Evolutionary conservation across 2,329 filamentous ascomycete genomes (phyloP), one percentile per base, ranked within the genome.

Genomic region (Hypoxylon sp.): DNA sequence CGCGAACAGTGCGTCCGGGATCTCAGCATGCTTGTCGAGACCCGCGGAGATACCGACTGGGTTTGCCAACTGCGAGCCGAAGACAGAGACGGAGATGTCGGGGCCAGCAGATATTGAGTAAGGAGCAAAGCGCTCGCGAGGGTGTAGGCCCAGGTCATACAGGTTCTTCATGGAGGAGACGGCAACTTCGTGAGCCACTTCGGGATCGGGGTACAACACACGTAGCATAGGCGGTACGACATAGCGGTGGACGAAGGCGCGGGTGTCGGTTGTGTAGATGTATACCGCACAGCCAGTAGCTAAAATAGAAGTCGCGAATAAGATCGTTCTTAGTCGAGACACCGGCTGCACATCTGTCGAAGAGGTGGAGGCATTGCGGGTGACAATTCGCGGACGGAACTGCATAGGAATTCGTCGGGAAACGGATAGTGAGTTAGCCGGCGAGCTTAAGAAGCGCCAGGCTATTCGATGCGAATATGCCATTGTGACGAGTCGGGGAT

Each of bases 21-120:
- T 90, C 67, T 97, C 93, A 57, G 90, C 96, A 75, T 97, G 88
- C 83, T 99, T 98, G 82, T 98, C 96, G 45, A 99, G 88, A 8
- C 96, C 96, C 4, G 93, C 96, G n/a, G 93, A 96, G 68, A 96
- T 97, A 61, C 91, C 96, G 73, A 99, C 89, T 1, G 96, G 96
- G 79, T 97, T 98, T 73, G 87, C 84, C 48, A 99, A 81, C 3
- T 82, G 85, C 67, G 91, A 87, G 34, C 91, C 93, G 76, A 97
- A 97, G 19, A 98, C 90, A 11, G 76, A 76, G 12, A 83, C 75
- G 6, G 78, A 76, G 30, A 85, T 73, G 53, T 79, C 81, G 3
- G 75, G 68, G 23, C 62, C 77, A 14, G 76, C 72, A 25, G 75
- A 71, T 16, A 76, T 16, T 21, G 37, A 19, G 16, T 41, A 73